phyloP scores from a whole-genome alignment of 768 basidiomycete genomes.

The Sarcodon aspratus region DNA sequence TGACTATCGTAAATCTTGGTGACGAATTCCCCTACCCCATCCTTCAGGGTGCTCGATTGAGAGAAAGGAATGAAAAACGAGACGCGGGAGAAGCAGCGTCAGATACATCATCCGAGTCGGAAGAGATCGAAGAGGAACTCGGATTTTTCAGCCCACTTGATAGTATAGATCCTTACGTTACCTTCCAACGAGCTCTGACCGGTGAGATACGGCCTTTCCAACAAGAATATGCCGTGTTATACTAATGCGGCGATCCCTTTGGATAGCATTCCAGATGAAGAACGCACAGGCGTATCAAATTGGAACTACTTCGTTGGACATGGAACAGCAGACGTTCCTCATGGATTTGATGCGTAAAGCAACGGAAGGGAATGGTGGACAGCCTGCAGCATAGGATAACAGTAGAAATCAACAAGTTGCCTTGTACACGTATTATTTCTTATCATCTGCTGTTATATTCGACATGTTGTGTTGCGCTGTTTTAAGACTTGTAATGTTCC shows the following conservation, averaged over 20 bases:
- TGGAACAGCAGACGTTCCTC: constrained; percentile 69
- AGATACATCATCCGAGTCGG: constrained; percentile 30
- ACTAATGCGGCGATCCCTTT: neutral
- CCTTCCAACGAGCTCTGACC: constrained; percentile 71
- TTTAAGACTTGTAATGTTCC: too few species aligned
- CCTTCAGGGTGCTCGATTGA: constrained; percentile 57
- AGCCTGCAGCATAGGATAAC: neutral
- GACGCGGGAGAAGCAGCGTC: constrained; percentile 21
- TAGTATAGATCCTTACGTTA: constrained; percentile 60
- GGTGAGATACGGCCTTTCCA: constrained; percentile 24
- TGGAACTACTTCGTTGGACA: constrained; percentile 56
- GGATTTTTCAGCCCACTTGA: constrained; percentile 82
- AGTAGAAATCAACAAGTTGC: too few species aligned
- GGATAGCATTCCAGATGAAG: constrained; percentile 62
- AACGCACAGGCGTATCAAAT: constrained; percentile 59
- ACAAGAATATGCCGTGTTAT: constrained; percentile 11
- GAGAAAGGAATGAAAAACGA: constrained; percentile 43
- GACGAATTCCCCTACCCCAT: too few species aligned
- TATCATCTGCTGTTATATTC: too few species aligned
- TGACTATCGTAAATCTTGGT: neutral
- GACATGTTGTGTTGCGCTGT: too few species aligned
- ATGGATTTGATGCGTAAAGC: constrained; percentile 77
- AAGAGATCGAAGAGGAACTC: constrained; percentile 72
- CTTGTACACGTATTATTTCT: too few species aligned
- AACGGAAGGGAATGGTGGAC: constrained; percentile 28